Percentiles rank a stretch among this genome's conserved stretches.
Evolutionary conservation across 2,329 filamentous ascomycete genomes (phyloP).

Genomic region (Claviceps pusilla): DNA sequence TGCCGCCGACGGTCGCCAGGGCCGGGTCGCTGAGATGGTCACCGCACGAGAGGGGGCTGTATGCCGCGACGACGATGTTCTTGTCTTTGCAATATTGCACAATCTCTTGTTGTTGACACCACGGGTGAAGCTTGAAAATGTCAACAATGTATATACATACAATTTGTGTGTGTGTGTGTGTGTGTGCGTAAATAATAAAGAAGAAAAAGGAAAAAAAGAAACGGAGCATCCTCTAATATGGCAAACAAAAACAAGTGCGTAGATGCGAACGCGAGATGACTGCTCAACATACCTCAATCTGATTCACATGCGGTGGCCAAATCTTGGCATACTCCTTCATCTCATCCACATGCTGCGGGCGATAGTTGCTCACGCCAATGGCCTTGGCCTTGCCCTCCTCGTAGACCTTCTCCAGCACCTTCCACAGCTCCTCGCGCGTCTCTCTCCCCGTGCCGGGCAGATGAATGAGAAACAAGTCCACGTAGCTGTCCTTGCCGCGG

Average conservation of each 20-base stretch:
- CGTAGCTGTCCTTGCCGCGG: slow-evolving; percentile 37
- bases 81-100: slow-evolving; percentile 55
- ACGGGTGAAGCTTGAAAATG: slow-evolving; percentile 47
- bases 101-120: slow-evolving; percentile 40
- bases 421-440: slow-evolving; percentile 48
- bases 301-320: slow-evolving; percentile 59
- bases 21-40: slow-evolving; percentile 34
- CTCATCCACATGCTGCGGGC: slow-evolving; percentile 52
- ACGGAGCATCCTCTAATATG: neutral
- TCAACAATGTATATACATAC: neutral
- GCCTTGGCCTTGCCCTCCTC: slow-evolving; percentile 44
- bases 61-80: slow-evolving; percentile 42
- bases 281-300: slow-evolving; percentile 49
- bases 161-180: too few species aligned
- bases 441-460: slow-evolving; percentile 40
- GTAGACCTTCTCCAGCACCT: slow-evolving; percentile 46
- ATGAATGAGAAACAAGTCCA: slow-evolving; percentile 60
- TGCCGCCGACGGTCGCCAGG: slow-evolving; percentile 39
- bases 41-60: slow-evolving; percentile 23
- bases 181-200: too few species aligned
- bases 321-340: slow-evolving; percentile 49
- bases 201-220: neutral
- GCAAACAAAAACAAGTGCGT: neutral
- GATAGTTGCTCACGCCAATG: slow-evolving; percentile 63
- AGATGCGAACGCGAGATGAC: neutral